These are phyloP conservation scores for Spirogloea muscicola DNA, from an alignment of 139 green algal genomes.

Conservation along the genomic window DNA sequence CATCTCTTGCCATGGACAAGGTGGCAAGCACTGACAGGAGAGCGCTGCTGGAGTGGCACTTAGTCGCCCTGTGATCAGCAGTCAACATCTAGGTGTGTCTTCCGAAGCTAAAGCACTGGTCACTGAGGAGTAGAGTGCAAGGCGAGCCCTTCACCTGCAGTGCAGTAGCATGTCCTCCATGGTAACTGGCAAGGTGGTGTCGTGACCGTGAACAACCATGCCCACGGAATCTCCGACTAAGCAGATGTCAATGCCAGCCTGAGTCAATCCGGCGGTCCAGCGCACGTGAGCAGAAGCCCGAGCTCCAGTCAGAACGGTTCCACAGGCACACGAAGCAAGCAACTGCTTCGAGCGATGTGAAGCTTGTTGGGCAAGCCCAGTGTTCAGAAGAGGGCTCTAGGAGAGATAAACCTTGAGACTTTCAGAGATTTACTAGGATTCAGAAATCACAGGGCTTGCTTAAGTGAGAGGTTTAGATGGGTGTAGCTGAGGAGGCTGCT, in stretches of 20 bases:
- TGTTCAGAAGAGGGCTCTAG: not conserved
- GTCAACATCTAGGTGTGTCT: too few species aligned
- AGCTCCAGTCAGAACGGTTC: conserved; percentile 50
- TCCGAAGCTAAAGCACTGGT: too few species aligned
- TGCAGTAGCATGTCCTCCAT: conserved; percentile 96
- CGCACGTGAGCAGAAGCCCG: not conserved
- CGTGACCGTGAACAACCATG: conserved; percentile 99
- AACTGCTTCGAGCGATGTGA: not conserved
- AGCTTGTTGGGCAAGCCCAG: not conserved
- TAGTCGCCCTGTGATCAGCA: too few species aligned
- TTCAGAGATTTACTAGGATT: not conserved
- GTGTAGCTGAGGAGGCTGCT: not conserved
- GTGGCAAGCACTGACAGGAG: too few species aligned
- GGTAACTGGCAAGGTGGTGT: conserved; percentile 96
- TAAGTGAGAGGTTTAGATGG: conserved; percentile 2
- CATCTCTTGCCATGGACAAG: not conserved
- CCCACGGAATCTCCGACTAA: conserved; percentile 91
- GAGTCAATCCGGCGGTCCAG: not conserved
- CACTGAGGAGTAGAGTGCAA: too few species aligned
- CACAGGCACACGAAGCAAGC: conserved; percentile 59
- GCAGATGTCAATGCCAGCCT: conserved; percentile 84
- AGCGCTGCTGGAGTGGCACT: too few species aligned
- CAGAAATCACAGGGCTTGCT: not conserved
- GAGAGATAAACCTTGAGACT: not conserved
- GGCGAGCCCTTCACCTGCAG: conserved; percentile 60